Conservation (phyloP, 306 rosid species). For the Coriaria nepalensis region DNA sequence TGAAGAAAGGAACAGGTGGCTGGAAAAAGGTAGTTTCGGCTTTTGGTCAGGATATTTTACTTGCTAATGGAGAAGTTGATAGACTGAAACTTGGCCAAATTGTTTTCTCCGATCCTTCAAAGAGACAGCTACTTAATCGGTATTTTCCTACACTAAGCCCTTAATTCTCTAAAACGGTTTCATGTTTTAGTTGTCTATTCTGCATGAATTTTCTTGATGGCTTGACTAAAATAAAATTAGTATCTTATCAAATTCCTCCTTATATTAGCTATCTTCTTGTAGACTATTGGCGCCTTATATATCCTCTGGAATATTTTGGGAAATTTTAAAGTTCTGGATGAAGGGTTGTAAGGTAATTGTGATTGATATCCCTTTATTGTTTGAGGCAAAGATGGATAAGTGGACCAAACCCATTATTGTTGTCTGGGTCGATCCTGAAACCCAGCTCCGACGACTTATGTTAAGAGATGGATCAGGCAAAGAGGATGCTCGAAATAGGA, state of each 20-base stretch:
- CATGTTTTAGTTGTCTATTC: not conserved
- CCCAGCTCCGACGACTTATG: constrained; percentile 54
- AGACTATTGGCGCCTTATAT: constrained; percentile 72
- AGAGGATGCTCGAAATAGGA: constrained; percentile 51
- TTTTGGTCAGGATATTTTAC: constrained; percentile 65
- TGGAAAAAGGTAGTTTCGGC: constrained; percentile 59
- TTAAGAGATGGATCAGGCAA: constrained; percentile 41
- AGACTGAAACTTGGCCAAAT: constrained; percentile 69
- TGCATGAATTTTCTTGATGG: too few species aligned
- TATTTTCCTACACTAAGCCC: constrained; percentile 5
- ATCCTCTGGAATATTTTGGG: constrained; percentile 70
- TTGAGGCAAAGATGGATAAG: constrained; percentile 71
- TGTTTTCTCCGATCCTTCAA: constrained; percentile 61
- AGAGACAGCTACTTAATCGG: constrained; percentile 72
- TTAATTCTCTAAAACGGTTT: not conserved
- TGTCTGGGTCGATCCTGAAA: constrained; percentile 81
- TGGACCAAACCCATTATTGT: constrained; percentile 77
- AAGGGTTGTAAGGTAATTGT: constrained; percentile 71
- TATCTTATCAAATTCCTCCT: constrained; percentile 8
- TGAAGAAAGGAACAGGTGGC: constrained; percentile 61
- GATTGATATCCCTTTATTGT: constrained; percentile 68
- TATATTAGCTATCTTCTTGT: constrained; percentile 16
- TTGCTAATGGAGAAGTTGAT: constrained; percentile 55
- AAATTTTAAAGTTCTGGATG: constrained; percentile 58
- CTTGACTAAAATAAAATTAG: not conserved